A percentile compares a stretch with the other conserved stretches of the same genome.
These are phyloP conservation scores for Coemansia sp. DNA, from an alignment of 192 early-diverging fungal species.

Conservation along the genomic window DNA sequence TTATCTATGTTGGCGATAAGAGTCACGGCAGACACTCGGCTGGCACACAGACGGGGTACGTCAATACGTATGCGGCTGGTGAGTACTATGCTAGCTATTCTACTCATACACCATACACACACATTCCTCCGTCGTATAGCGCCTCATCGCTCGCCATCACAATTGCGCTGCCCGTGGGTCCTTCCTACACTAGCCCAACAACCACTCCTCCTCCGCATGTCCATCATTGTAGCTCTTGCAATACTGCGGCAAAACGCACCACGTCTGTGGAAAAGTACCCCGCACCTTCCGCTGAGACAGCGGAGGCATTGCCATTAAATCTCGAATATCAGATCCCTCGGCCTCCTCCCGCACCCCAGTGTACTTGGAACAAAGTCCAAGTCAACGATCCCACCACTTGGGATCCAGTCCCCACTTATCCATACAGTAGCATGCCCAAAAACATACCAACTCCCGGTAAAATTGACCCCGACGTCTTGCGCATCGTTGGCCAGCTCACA, in stretches of 20 bases:
- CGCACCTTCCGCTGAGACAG: neutral
- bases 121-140: neutral
- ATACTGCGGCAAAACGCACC: neutral
- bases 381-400: constrained; percentile 16
- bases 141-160: neutral
- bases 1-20: neutral
- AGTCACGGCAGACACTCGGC: neutral
- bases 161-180: neutral
- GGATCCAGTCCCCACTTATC: constrained; percentile 14
- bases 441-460: neutral
- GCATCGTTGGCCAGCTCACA: constrained; percentile 48
- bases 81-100: neutral
- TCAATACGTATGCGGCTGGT: neutral
- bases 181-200: neutral
- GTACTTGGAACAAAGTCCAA: constrained; percentile 16
- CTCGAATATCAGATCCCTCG: neutral
- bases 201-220: neutral
- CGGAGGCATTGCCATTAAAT: neutral
- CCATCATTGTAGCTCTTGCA: neutral
- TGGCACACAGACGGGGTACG: neutral
- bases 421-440: neutral
- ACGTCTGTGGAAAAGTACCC: neutral
- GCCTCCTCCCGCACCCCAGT: neutral
- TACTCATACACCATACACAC: neutral
- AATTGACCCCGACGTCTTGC: constrained; percentile 56